Percentiles rank a stretch among this genome's conserved stretches.
Evolutionary conservation across 2,329 filamentous ascomycete species (phyloP).

Genomic region (Arthroderma sp.): DNA sequence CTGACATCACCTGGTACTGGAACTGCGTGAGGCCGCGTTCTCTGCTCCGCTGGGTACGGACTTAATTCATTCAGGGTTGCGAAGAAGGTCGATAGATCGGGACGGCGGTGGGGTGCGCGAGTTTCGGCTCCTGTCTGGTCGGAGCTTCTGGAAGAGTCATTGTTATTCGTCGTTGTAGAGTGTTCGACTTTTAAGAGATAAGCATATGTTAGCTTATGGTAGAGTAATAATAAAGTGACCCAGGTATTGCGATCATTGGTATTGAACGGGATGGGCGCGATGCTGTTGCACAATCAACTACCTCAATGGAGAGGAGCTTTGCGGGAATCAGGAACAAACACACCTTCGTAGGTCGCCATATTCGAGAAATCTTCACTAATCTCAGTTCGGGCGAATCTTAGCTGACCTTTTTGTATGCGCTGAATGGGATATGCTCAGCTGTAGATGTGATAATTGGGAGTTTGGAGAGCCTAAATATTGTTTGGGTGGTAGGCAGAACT

Average conservation of each 20-base stretch:
- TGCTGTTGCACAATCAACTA: too few relatives aligned
- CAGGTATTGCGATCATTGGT: slow-evolving; percentile 4
- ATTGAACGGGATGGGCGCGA: too few relatives aligned
- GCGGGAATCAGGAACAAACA: background rate
- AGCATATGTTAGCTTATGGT: slow-evolving; percentile 1
- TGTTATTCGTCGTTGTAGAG: slow-evolving; percentile 24
- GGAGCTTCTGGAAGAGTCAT: slow-evolving; percentile 6
- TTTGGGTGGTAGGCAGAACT: too few relatives aligned
- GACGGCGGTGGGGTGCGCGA: slow-evolving; percentile 36
- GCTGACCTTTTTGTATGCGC: too few relatives aligned
- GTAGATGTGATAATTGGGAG: too few relatives aligned
- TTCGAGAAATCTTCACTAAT: too few relatives aligned
- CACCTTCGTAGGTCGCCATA: slow-evolving; percentile 33
- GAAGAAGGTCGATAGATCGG: slow-evolving; percentile 54
- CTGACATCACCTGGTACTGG: slow-evolving; percentile 49
- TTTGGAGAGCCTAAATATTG: too few relatives aligned
- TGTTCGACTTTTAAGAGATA: slow-evolving; percentile 26
- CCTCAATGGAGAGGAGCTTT: too few relatives aligned
- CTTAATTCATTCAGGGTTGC: slow-evolving; percentile 46
- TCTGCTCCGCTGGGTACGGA: slow-evolving; percentile 34
- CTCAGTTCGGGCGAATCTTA: too few relatives aligned
- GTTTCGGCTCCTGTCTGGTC: too few relatives aligned
- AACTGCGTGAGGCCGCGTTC: slow-evolving; percentile 44
- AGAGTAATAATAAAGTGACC: background rate
- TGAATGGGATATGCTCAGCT: too few relatives aligned